phyloP scores from a whole-genome alignment of 73 alveolate genomes.

The Stentor roeselii region DNA sequence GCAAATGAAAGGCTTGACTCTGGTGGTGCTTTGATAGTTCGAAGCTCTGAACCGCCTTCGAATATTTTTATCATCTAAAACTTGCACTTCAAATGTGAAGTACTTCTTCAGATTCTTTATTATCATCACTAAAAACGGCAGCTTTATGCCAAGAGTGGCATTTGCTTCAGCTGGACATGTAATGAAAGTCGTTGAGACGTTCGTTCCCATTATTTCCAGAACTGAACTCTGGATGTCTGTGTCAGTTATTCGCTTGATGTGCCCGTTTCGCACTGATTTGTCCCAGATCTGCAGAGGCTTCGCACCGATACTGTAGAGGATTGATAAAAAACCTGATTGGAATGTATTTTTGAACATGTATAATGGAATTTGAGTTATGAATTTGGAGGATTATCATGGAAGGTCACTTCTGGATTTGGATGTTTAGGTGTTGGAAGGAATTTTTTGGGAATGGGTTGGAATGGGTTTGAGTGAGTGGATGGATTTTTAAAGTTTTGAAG shows the following conservation, averaged over 20 bases:
- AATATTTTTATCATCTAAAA: constrained; percentile 94
- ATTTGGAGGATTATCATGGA: no score
- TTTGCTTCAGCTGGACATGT: constrained; percentile 94
- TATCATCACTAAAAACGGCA: constrained; percentile 86
- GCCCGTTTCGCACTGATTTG: constrained; percentile 79
- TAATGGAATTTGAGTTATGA: no score
- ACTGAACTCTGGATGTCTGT: constrained; percentile 83
- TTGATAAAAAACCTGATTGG: no score
- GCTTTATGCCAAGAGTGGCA: constrained; percentile 93
- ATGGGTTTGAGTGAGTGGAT: no score
- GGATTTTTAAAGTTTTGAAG: no score
- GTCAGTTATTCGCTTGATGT: constrained; percentile 86
- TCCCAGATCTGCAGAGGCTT: constrained; percentile 88
- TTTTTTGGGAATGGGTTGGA: no score
- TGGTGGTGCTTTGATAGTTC: constrained; percentile 87
- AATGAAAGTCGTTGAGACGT: constrained; percentile 91
- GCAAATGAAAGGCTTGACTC: no score
- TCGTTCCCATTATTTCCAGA: no score
- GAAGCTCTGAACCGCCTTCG: constrained; percentile 98
- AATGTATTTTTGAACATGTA: no score
- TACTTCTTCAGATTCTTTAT: constrained; percentile 95
- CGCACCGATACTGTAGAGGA: no score
- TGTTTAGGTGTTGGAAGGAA: no score
- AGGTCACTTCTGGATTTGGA: no score
- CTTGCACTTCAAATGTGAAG: constrained; percentile 96